Percentiles rank a stretch among this genome's conserved stretches.
phyloP scores from a whole-genome alignment of 2,329 filamentous ascomycete genomes.

The Botrytis galanthina region DNA sequence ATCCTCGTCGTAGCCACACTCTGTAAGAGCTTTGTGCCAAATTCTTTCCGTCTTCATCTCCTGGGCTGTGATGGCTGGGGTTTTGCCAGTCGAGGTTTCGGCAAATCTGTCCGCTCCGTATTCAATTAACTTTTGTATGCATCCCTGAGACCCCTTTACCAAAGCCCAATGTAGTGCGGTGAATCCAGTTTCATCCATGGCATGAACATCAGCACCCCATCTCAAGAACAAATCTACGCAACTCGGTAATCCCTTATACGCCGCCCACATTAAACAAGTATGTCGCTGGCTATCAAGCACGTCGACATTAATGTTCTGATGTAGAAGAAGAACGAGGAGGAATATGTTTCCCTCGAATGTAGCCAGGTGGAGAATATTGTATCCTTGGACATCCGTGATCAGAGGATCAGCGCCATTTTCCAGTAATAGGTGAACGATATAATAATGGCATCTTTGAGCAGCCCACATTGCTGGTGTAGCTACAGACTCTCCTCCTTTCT shows the following conservation, averaged over 20 bases:
- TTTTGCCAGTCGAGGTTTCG: slow-evolving; percentile 86
- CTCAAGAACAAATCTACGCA: slow-evolving; percentile 90
- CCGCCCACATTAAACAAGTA: slow-evolving; percentile 96
- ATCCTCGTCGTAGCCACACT: slow-evolving; percentile 80
- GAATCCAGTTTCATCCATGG: slow-evolving; percentile 86
- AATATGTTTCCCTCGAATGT: slow-evolving; percentile 97
- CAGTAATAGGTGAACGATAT: slow-evolving; percentile 89
- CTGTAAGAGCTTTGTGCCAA: slow-evolving; percentile 79
- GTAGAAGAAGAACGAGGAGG: slow-evolving; percentile 81
- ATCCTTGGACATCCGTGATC: slow-evolving; percentile 89
- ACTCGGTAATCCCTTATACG: slow-evolving; percentile 92
- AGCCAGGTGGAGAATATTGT: slow-evolving; percentile 95
- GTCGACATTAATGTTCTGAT: slow-evolving; percentile 94
- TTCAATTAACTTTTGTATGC: slow-evolving; percentile 91
- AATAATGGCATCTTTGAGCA: slow-evolving; percentile 93
- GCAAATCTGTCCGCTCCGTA: slow-evolving; percentile 93
- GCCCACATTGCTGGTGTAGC: slow-evolving; percentile 97
- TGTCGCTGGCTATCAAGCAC: slow-evolving; percentile 86
- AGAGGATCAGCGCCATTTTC: slow-evolving; percentile 90
- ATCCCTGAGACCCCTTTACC: slow-evolving; percentile 85
- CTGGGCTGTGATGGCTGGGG: slow-evolving; percentile 76
- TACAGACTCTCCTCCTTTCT: slow-evolving; percentile 90
- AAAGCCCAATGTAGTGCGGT: slow-evolving; percentile 95
- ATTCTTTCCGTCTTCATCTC: slow-evolving; percentile 84
- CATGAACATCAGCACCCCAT: slow-evolving; percentile 93